Evolutionary conservation across 306 rosid genomes (phyloP).

Genomic region (Sesbania bispinosa): DNA sequence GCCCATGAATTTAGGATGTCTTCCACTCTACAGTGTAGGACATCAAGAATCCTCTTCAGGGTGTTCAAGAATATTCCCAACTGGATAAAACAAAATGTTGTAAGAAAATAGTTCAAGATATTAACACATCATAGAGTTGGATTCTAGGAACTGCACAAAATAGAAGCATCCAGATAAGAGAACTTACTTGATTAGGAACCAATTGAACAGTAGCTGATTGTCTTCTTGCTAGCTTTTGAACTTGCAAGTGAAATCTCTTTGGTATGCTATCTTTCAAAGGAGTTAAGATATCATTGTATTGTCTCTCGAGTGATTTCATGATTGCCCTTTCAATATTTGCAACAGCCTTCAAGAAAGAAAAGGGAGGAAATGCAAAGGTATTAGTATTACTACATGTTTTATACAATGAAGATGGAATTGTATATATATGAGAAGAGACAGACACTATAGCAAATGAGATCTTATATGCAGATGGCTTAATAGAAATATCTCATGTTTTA

Average conservation of each 20-base stretch:
- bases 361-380: not conserved
- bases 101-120: slow-evolving; percentile 10
- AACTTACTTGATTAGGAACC: slow-evolving; percentile 80
- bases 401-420: not conserved
- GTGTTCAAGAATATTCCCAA: slow-evolving; percentile 89
- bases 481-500: not conserved
- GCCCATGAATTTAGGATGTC: slow-evolving; percentile 93
- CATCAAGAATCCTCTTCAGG: slow-evolving; percentile 89
- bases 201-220: slow-evolving; percentile 63
- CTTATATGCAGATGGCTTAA: slow-evolving; percentile 1
- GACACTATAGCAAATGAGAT: not conserved
- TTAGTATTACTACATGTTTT: not conserved
- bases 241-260: slow-evolving; percentile 90
- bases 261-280: slow-evolving; percentile 95
- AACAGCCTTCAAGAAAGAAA: slow-evolving; percentile 53
- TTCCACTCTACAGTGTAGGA: slow-evolving; percentile 88
- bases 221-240: slow-evolving; percentile 96
- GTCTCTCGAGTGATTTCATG: slow-evolving; percentile 86
- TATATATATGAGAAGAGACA: not conserved
- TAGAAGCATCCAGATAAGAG: not conserved
- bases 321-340: slow-evolving; percentile 89
- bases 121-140: not conserved
- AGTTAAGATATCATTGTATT: slow-evolving; percentile 80
- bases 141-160: not conserved
- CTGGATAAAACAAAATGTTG: slow-evolving; percentile 37